phyloP scores from a whole-genome alignment of 345 rosid species.

The Salix suchowensis region DNA sequence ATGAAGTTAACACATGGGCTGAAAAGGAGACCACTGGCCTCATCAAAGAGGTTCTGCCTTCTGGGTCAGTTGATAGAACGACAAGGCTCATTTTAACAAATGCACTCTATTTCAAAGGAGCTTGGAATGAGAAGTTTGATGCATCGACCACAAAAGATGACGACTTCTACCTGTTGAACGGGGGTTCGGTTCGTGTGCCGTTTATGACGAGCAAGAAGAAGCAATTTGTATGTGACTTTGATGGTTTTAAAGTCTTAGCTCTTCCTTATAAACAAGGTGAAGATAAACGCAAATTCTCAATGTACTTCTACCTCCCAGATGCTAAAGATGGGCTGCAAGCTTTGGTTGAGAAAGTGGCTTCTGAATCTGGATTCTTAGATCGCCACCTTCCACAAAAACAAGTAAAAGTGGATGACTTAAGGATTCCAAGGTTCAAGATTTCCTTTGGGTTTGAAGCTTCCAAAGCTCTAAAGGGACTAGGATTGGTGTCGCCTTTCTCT shows the following conservation, averaged over 20 bases:
- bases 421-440: slow-evolving; percentile 57
- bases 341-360: slow-evolving; percentile 41
- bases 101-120: slow-evolving; percentile 80
- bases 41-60: slow-evolving; percentile 64
- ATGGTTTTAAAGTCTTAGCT: slow-evolving; percentile 65
- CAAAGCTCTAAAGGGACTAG: slow-evolving; percentile 42
- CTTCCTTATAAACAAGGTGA: slow-evolving; percentile 69
- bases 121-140: slow-evolving; percentile 71
- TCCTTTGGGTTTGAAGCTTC: slow-evolving; percentile 58
- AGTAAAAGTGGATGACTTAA: slow-evolving; percentile 44
- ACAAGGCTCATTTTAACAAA: slow-evolving; percentile 64
- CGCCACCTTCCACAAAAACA: slow-evolving; percentile 36
- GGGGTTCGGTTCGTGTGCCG: slow-evolving; percentile 44
- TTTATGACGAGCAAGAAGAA: slow-evolving; percentile 77
- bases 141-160: slow-evolving; percentile 42
- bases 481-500: slow-evolving; percentile 50
- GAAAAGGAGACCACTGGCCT: slow-evolving; percentile 70
- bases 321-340: slow-evolving; percentile 52
- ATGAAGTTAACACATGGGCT: slow-evolving; percentile 72
- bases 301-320: slow-evolving; percentile 74
- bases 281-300: slow-evolving; percentile 61
- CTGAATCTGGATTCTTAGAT: slow-evolving; percentile 47
- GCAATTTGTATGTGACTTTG: slow-evolving; percentile 41
- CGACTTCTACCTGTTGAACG: slow-evolving; percentile 63
- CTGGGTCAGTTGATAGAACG: slow-evolving; percentile 47